Percentiles rank a stretch among this genome's conserved stretches.
These are phyloP conservation scores for Tardiomyces depauwii DNA, from an alignment of 1,139 yeast genomes.

Conservation along the genomic window DNA sequence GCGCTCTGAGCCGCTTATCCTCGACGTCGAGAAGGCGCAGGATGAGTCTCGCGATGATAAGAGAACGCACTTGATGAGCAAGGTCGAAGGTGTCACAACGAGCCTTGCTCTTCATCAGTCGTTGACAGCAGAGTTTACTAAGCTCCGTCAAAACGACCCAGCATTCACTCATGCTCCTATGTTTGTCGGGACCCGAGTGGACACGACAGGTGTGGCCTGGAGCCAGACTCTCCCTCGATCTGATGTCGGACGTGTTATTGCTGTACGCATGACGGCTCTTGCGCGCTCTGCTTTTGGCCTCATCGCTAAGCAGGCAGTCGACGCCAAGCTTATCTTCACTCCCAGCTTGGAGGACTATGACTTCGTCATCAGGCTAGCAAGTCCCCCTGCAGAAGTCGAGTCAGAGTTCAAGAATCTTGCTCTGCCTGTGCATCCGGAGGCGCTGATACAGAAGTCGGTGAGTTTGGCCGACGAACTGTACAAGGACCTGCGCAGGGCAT, in stretches of 20 bases:
- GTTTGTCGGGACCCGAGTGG: conserved; percentile 73
- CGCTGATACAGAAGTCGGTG: conserved; percentile 15
- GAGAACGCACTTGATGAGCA: background rate
- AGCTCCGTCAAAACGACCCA: conserved; percentile 68
- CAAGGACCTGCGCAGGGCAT: conserved; percentile 21
- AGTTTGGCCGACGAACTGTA: conserved; percentile 20
- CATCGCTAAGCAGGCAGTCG: conserved; percentile 27
- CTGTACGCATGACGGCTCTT: conserved; percentile 78
- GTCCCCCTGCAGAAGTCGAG: conserved; percentile 27
- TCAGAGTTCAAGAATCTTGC: conserved; percentile 52
- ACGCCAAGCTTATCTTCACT: conserved; percentile 43
- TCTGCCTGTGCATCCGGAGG: conserved; percentile 13
- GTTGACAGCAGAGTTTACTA: conserved; percentile 52
- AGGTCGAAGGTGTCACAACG: conserved; percentile 44
- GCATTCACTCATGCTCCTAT: conserved; percentile 67
- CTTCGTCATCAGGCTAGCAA: conserved; percentile 51
- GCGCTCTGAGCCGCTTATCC: conserved; percentile 74
- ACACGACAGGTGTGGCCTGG: conserved; percentile 78
- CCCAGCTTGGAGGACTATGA: conserved; percentile 83
- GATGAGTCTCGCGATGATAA: conserved; percentile 28
- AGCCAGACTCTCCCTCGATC: conserved; percentile 61
- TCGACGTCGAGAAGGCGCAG: conserved; percentile 54
- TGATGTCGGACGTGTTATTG: conserved; percentile 35
- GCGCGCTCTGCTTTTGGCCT: conserved; percentile 58
- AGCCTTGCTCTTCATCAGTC: conserved; percentile 51